Percentiles rank a stretch among this genome's conserved stretches.
Conservation (phyloP, 225 moss, liverwort and hornwort genomes). For the Bryum argenteum region DNA sequence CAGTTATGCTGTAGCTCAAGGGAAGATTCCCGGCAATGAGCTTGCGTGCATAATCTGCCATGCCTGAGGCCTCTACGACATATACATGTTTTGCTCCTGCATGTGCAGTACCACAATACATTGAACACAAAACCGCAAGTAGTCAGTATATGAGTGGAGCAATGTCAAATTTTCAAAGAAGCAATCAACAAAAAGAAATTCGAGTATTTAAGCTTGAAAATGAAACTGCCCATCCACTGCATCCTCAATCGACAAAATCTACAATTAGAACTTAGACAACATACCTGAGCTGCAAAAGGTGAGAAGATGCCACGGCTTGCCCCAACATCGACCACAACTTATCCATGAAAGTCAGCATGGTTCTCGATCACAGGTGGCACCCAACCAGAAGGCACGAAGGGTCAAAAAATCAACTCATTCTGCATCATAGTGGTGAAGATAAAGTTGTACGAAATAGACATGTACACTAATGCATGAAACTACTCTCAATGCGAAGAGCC, state of each 20-base stretch:
- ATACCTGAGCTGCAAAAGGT: constrained; percentile 72
- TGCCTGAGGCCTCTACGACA: constrained; percentile 66
- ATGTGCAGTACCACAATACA: constrained; percentile 38
- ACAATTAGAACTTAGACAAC: constrained; percentile 14
- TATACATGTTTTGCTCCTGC: constrained; percentile 73
- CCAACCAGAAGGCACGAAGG: constrained; percentile 9
- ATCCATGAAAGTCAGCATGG: constrained; percentile 59
- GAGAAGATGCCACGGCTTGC: constrained; percentile 72
- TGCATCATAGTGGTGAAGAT: too few relatives aligned
- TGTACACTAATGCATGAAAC: background rate
- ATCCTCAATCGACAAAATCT: background rate
- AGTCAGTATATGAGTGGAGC: constrained; percentile 17
- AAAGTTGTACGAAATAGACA: background rate
- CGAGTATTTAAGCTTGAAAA: background rate
- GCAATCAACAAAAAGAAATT: background rate
- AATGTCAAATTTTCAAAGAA: background rate
- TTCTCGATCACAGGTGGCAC: constrained; percentile 63
- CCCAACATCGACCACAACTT: constrained; percentile 72
- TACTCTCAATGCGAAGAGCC: background rate
- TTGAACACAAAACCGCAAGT: constrained; percentile 4
- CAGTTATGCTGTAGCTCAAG: constrained; percentile 62
- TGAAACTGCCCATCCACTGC: background rate
- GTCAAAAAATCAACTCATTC: constrained; percentile 1
- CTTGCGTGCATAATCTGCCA: constrained; percentile 70
- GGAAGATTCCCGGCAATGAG: constrained; percentile 66